Evolutionary conservation across 1,139 yeast genomes (phyloP), one percentile per base, ranked within the genome.

Genomic region (Blastobotrys persicus): DNA sequence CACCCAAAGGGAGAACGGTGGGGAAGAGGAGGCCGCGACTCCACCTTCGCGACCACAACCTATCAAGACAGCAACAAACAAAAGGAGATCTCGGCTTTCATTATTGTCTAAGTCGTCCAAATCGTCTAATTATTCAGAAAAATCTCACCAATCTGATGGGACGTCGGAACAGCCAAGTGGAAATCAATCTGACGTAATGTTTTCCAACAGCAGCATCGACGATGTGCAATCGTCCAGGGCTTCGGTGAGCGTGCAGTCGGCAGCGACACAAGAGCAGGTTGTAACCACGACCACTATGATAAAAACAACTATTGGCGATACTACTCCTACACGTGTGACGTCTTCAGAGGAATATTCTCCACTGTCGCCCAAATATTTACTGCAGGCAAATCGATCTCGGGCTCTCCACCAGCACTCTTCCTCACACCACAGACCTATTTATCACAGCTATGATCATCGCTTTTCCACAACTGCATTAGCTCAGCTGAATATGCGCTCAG

Each of bases 371-470:
- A 19, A 23, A n/a, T 37, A 37, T 19, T n/a, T 37, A 7, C 16
- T 28, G 3, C 41, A 37, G 14, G 13, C 41, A 6, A 28, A 28
- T 4, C 11, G 41, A 9, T 37, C 28, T 3, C 26, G 41, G 12
- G 19, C 26, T 7, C 41, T 18, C 14, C 41, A 37, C 6, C 19
- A 19, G n/a, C 12, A 19, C 5, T 13, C n/a, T 13, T 12, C 34
- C 34, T 37, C 41, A 4, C 17, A 37, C 5, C 19, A 35, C 34
- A 19, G 32, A 13, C 40, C 44, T 2, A 18, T 46, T 18, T 33
- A 42, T n/a, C 53, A 51, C 31, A 43, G 47, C 33, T 51, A 51
- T 18, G 54, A 51, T 32, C 42, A 45, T 17, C 42, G 49, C 11
- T 43, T 34, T 42, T 47, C 51, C 11, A 31, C 54, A 5, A 45